Conservation (phyloP, 495 filamentous ascomycete species). For the Penicillium macrosclerotiorum region DNA sequence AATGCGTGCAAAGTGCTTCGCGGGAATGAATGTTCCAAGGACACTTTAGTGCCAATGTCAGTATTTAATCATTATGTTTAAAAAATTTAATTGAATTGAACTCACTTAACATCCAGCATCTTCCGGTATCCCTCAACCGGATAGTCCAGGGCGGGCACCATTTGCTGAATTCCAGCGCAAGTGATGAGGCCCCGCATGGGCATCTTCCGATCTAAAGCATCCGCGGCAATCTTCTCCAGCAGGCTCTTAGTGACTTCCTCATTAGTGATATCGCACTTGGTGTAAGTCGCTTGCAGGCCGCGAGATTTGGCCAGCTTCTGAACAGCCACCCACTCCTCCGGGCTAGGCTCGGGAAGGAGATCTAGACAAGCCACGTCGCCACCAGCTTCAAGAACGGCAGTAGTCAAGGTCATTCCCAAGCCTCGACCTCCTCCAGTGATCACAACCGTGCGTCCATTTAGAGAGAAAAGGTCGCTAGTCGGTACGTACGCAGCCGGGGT, state of each 20-base stretch:
- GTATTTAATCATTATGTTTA: not conserved
- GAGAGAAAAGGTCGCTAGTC: conserved; percentile 33
- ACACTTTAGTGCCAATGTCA: conserved; percentile 32
- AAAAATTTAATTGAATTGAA: not conserved
- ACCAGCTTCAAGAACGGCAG: conserved; percentile 70
- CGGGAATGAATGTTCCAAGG: conserved; percentile 68
- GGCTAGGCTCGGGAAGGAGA: conserved; percentile 48
- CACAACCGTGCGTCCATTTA: conserved; percentile 65
- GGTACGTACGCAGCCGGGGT: conserved; percentile 22
- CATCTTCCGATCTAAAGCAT: conserved; percentile 39
- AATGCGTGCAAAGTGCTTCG: conserved; percentile 65
- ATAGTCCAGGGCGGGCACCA: conserved; percentile 62
- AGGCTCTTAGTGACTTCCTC: conserved; percentile 35
- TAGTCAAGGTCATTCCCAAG: conserved; percentile 58
- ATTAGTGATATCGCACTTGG: conserved; percentile 59
- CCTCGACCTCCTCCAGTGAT: conserved; percentile 71
- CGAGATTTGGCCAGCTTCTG: conserved; percentile 47
- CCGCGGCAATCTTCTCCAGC: conserved; percentile 43
- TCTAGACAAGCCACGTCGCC: conserved; percentile 64
- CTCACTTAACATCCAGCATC: conserved; percentile 65
- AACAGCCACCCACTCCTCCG: conserved; percentile 37
- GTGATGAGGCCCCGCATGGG: conserved; percentile 73
- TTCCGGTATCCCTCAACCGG: conserved; percentile 56
- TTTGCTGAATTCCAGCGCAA: conserved; percentile 77
- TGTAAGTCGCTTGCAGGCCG: conserved; percentile 45